A percentile compares a stretch with the other conserved stretches of the same genome.
phyloP scores from a whole-genome alignment of 202 grass and related monocot genomes.

The Hordeum pubiflorum region DNA sequence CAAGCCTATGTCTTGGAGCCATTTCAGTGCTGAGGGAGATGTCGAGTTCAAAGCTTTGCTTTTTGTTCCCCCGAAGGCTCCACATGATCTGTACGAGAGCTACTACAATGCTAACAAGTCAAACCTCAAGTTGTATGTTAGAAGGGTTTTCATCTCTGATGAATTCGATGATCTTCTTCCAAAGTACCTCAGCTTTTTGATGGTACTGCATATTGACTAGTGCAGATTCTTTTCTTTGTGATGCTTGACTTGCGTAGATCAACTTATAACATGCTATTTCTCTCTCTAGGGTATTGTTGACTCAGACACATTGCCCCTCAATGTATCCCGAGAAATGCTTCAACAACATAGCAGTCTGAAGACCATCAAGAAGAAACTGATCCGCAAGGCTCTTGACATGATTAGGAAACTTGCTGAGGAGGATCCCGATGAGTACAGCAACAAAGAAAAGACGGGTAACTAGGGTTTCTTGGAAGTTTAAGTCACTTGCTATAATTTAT shows the following conservation, averaged over 20 bases:
- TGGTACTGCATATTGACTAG: constrained; percentile 33
- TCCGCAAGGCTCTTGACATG: constrained; percentile 95
- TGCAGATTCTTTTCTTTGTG: neutral
- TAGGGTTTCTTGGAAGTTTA: neutral
- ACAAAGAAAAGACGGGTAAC: constrained; percentile 94
- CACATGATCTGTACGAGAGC: constrained; percentile 90
- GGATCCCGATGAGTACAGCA: constrained; percentile 78
- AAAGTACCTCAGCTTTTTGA: constrained; percentile 92
- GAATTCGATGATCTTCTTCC: constrained; percentile 96
- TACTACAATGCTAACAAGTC: constrained; percentile 91
- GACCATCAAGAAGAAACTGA: constrained; percentile 97
- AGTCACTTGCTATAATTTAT: neutral
- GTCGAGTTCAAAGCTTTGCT: constrained; percentile 95
- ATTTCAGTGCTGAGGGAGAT: constrained; percentile 94
- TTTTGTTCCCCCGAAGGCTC: constrained; percentile 88
- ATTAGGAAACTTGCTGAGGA: constrained; percentile 84
- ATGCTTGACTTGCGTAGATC: neutral
- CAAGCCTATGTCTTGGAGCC: constrained; percentile 83
- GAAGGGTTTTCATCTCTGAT: constrained; percentile 98
- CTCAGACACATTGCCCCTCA: constrained; percentile 89
- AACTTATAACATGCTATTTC: neutral
- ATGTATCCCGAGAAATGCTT: constrained; percentile 96
- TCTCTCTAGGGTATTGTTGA: constrained; percentile 78
- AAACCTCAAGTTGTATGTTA: constrained; percentile 89
- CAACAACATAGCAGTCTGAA: constrained; percentile 95